Evolutionary conservation across 768 basidiomycete genomes (phyloP), one percentile per base, ranked within the genome.

Genomic region (Leccinum incarnatum): DNA sequence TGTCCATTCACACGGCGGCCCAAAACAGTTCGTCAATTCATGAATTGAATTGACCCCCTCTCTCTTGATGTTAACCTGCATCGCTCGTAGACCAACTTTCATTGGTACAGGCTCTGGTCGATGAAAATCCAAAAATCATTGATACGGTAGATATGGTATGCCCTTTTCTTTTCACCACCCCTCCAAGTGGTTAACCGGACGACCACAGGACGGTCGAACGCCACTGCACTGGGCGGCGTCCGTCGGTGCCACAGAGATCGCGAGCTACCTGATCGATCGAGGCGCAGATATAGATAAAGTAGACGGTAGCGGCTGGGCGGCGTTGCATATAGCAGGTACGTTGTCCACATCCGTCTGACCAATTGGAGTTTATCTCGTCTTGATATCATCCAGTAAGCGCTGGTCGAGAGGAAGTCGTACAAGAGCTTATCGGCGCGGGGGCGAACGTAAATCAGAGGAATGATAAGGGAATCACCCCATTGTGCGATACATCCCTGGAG

Each of bases 151-250:
- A 93, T 71, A 78, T 70, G 64, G 91, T 92, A 74, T 53, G 77
- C 59, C 17, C 1, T 12, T 21, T 50, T 15, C 5, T 48, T 49
- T 32, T 5, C 27, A 0, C 37, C 5, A 0, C 5, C 2, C 8
- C 12, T 10, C 3, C 1, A 0, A 4, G 12, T 8, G 21, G 21
- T 25, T 6, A 27, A 40, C 19, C 4, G 21, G 5, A 55, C 17
- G 12, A 19, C 48, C 46, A 54, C 59, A 92, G 90, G 91, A 94
- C 69, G 86, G 80, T 40, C 79, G 92, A 34, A 91, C 92, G 0
- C 82, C 92, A 9, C 74, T 94, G n/a, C 92, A 94, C 67, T 93
- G 91, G 90, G 89, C 91, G 57, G 85, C 91, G 12, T 87, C 86
- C 11, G 84, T 84, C 19, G 91, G 89, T 53, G 81, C 86, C 42